Evolutionary conservation across 2,329 filamentous ascomycete genomes (phyloP).

Genomic region (Davidsoniella virescens): DNA sequence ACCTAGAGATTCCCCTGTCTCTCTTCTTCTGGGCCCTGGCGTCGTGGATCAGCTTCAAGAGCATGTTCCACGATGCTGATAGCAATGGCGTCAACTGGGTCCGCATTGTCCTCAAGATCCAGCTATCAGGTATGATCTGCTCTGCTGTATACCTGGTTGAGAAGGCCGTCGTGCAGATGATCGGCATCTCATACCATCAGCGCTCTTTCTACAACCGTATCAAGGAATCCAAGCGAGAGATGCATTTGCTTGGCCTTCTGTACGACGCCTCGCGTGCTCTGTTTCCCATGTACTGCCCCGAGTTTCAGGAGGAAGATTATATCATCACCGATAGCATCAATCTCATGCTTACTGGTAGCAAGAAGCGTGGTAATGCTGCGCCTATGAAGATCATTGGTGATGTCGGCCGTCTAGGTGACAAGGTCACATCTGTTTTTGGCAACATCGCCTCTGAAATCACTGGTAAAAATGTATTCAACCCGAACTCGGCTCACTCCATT

Average conservation of each 20-base stretch:
- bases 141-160: constrained; percentile 59
- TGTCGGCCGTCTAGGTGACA: constrained; percentile 73
- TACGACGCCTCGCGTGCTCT: constrained; percentile 80
- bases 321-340: constrained; percentile 76
- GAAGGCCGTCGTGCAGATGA: constrained; percentile 64
- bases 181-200: constrained; percentile 73
- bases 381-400: constrained; percentile 67
- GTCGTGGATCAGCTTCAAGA: constrained; percentile 44
- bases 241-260: constrained; percentile 65
- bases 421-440: constrained; percentile 82
- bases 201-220: constrained; percentile 71
- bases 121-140: constrained; percentile 51
- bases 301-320: constrained; percentile 85
- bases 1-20: constrained; percentile 49
- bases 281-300: constrained; percentile 82
- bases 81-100: constrained; percentile 33
- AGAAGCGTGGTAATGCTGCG: constrained; percentile 44
- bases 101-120: constrained; percentile 43
- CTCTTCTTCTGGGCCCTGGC: constrained; percentile 54
- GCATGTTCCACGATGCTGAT: constrained; percentile 27
- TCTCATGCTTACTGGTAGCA: constrained; percentile 44
- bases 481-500: constrained; percentile 75
- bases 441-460: constrained; percentile 91
- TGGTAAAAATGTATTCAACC: constrained; percentile 88
- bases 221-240: constrained; percentile 75